Base-by-base conservation (phyloP, 345 rosid species). In the Bruguiera gymnorhiza region DNA sequence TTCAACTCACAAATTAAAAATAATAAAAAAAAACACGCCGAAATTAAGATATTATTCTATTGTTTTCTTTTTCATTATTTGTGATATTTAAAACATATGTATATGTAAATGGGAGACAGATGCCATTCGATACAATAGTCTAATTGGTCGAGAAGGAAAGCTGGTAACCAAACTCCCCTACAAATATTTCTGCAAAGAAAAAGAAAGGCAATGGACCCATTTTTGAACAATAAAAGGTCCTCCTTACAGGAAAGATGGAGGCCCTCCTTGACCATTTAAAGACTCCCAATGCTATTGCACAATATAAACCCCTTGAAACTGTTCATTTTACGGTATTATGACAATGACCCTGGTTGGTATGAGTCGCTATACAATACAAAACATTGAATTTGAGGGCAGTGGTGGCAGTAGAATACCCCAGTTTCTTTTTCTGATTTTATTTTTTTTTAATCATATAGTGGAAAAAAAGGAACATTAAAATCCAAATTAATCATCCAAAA, bases 141-240 rank as follows among this genome's bases (percentile, higher is more conserved):
- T 50, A 15, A 73, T 68, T 77, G 82, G 87, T 80, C 86, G 78
- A 66, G 51, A 78, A 78, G 75, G 62, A 83, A 80, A 76, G 85
- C 85, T 66, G 84, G 83, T 80, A 69, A 85, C 81, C 84, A 76
- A 78, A 80, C 70, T 76, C 79, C 76, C 73, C 77, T 75, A 75
- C 86, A 78, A 66, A 55, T 54, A 46, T 54, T 53, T 31, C 10
- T n/a, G 24, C 60, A 3, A 56, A 24, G 54, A 50, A 56, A 62
- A 48, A 30, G 65, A 60, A 67, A 55, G 61, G 19, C 0, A 2
- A 36, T 51, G 79, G 76, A 70, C 76, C 57, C 87, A 82, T 58
- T 79, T 80, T 70, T 69, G 64, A 74, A 78, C 65, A 29, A n/a
- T 32, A 81, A 79, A 82, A 43, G 19, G 85, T 82, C 87, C 26